phyloP scores from a whole-genome alignment of 495 filamentous ascomycete genomes.

The Penicillium bialowiezense region DNA sequence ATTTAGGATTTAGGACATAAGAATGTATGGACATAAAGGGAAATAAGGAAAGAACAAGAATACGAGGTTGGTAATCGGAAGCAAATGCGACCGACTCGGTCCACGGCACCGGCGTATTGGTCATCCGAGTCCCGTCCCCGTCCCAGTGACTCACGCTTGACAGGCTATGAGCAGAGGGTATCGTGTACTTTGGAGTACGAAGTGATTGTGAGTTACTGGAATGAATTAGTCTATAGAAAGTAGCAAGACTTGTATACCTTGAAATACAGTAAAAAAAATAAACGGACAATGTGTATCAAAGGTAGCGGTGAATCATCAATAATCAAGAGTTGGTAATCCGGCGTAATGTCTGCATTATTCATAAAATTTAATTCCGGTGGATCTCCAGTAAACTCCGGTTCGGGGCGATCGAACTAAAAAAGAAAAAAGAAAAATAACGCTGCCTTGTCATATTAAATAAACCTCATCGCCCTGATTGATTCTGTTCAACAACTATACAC shows the following conservation, averaged over 20 bases:
- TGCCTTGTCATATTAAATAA: slow-evolving; percentile 5
- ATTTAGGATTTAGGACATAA: slow-evolving; percentile 4
- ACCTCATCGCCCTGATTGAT: not conserved
- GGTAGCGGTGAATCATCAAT: slow-evolving; percentile 1
- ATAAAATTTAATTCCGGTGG: slow-evolving; percentile 6
- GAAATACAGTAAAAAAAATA: too few species aligned
- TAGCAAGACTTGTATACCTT: too few species aligned
- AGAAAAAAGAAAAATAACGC: not conserved
- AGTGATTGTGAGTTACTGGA: too few species aligned
- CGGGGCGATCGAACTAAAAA: slow-evolving; percentile 4
- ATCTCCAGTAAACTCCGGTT: slow-evolving; percentile 3
- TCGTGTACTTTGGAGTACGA: too few species aligned
- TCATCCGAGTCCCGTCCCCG: slow-evolving; percentile 1
- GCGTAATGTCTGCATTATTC: not conserved
- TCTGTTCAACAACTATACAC: not conserved
- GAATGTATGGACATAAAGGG: not conserved
- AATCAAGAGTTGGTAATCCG: too few species aligned
- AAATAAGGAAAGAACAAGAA: not conserved
- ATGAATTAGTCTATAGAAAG: too few species aligned
- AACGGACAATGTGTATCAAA: too few species aligned
- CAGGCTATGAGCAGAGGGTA: too few species aligned
- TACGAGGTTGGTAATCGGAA: not conserved
- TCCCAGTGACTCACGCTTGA: not conserved
- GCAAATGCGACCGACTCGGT: not conserved
- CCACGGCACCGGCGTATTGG: slow-evolving; percentile 7